These are phyloP conservation scores for Diaporthe ampelina DNA, from an alignment of 2,329 filamentous ascomycete species.

Conservation along the genomic window DNA sequence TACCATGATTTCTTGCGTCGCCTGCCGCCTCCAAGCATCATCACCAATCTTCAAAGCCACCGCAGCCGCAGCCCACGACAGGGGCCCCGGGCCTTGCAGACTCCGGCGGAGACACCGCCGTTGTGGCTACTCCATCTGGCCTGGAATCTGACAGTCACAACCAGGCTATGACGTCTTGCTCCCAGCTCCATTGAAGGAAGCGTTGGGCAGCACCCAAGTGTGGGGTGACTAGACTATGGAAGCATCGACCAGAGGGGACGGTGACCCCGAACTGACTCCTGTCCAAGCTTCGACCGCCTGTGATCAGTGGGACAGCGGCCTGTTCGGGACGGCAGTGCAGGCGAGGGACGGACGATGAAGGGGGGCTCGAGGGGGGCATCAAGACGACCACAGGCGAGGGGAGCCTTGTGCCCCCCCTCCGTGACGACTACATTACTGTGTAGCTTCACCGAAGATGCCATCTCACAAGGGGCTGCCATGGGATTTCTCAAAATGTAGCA, in stretches of 20 bases:
- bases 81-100: constrained; percentile 1
- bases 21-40: constrained; percentile 28
- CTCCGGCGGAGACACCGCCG: constrained; percentile 31
- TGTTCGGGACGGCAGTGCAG: constrained; percentile 15
- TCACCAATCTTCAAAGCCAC: constrained; percentile 8
- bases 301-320: constrained; percentile 9
- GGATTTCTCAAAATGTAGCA: not conserved
- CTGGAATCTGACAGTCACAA: not conserved
- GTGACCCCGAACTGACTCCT: constrained; percentile 24
- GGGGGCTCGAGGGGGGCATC: not conserved
- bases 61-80: constrained; percentile 14
- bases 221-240: constrained; percentile 18
- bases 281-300: constrained; percentile 5
- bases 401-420: constrained; percentile 12
- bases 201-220: constrained; percentile 21
- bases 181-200: constrained; percentile 17
- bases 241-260: constrained; percentile 13
- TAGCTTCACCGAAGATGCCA: constrained; percentile 10
- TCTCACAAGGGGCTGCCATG: constrained; percentile 15
- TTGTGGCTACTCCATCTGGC: constrained; percentile 18
- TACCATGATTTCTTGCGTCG: constrained; percentile 35
- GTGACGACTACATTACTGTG: not conserved
- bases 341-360: not conserved
- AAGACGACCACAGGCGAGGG: constrained; percentile 6
- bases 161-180: constrained; percentile 30